Evolutionary conservation across 1,139 yeast species (phyloP).

Genomic region (Magnusiomyces clavatus): DNA sequence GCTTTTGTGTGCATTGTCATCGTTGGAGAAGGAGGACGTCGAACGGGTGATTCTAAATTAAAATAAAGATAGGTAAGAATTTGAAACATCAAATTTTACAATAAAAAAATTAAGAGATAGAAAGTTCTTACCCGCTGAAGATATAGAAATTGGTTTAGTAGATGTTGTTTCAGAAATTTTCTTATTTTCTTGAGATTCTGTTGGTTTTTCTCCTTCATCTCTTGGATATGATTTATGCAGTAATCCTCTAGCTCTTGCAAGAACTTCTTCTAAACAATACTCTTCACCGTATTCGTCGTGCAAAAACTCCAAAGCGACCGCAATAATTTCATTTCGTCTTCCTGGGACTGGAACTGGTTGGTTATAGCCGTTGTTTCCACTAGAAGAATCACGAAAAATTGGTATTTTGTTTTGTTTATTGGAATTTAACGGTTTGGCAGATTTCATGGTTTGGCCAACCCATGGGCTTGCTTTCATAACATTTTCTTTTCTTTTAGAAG

Average conservation of each 20-base stretch:
- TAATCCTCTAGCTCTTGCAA: constrained; percentile 39
- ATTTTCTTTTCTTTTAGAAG: constrained; percentile 59
- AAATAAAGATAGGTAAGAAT: neutral
- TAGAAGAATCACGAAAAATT: constrained; percentile 37
- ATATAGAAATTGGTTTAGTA: neutral
- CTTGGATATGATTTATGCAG: neutral
- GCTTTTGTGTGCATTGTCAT: constrained; percentile 68
- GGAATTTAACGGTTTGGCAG: constrained; percentile 23
- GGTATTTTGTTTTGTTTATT: constrained; percentile 23
- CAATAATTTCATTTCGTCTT: constrained; percentile 56
- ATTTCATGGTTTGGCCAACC: constrained; percentile 54
- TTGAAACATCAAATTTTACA: neutral
- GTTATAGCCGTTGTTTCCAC: constrained; percentile 7
- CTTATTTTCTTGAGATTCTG: neutral
- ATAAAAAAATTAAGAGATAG: neutral
- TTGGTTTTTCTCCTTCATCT: neutral
- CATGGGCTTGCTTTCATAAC: constrained; percentile 50
- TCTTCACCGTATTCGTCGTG: constrained; percentile 41
- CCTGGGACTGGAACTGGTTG: constrained; percentile 16
- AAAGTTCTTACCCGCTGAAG: neutral
- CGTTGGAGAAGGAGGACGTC: constrained; percentile 49
- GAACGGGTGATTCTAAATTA: constrained; percentile 5
- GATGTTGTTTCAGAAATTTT: neutral
- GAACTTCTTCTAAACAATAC: constrained; percentile 53
- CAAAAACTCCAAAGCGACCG: constrained; percentile 42